These are phyloP conservation scores for Mediolabrus comicus DNA, from an alignment of 108 stramenopile genomes.

Conservation along the genomic window DNA sequence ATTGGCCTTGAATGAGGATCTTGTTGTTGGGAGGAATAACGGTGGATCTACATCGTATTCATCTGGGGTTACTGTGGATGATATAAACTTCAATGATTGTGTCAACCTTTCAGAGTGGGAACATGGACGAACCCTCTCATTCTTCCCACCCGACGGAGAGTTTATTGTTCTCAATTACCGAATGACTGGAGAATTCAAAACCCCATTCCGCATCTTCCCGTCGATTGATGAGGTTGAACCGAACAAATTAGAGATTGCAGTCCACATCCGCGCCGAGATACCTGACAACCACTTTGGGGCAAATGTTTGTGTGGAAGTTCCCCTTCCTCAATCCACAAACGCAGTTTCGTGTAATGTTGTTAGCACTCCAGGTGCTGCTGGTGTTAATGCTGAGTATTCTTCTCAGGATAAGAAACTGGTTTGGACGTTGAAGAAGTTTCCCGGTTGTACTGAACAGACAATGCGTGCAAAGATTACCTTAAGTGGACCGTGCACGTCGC, in stretches of 20 bases:
- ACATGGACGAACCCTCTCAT: conserved; percentile 78
- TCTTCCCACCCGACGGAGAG: conserved; percentile 99
- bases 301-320: conserved; percentile 90
- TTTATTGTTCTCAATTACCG: conserved; percentile 98
- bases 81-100: conserved; percentile 99
- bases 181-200: conserved; percentile 94
- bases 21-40: conserved; percentile 87
- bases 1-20: conserved; percentile 97
- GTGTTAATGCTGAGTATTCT: conserved; percentile 82
- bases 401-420: conserved; percentile 79
- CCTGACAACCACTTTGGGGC: conserved; percentile 95
- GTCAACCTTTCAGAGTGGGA: conserved; percentile 97
- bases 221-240: conserved; percentile 91
- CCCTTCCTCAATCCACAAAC: conserved; percentile 80
- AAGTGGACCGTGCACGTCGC: conserved; percentile 72
- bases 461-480: conserved; percentile 87
- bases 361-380: conserved; percentile 57
- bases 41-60: conserved; percentile 58
- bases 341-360: conserved; percentile 73
- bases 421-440: conserved; percentile 97
- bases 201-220: conserved; percentile 97
- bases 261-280: conserved; percentile 95
- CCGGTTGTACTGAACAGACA: conserved; percentile 94
- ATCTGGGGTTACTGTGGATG: conserved; percentile 85
- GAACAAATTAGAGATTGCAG: conserved; percentile 84